Conservation (phyloP, 495 filamentous ascomycete species). For the Aspergillus ostianus region DNA sequence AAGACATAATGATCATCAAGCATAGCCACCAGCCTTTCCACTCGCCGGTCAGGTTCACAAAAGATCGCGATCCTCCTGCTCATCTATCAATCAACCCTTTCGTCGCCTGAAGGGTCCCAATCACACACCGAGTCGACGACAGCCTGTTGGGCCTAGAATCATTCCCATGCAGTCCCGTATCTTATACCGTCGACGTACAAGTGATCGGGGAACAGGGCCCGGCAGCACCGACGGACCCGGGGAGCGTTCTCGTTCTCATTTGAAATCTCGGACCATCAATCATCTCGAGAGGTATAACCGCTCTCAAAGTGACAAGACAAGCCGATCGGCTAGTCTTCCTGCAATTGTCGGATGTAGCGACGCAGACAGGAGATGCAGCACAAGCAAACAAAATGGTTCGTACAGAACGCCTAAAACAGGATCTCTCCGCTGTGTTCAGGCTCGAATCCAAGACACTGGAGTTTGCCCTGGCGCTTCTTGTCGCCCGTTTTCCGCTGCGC, state of each 20-base stretch:
- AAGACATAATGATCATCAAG: constrained; percentile 23
- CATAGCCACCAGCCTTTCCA: constrained; percentile 11
- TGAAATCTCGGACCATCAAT: not conserved
- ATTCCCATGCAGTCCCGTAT: not conserved
- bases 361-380: not conserved
- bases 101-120: not conserved
- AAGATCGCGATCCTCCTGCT: not conserved
- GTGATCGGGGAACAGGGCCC: not conserved
- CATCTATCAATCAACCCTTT: not conserved
- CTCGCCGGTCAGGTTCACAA: constrained; percentile 2
- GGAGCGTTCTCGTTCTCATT: not conserved
- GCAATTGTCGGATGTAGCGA: not conserved
- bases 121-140: not conserved
- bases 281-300: not conserved
- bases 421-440: constrained; percentile 78
- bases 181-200: not conserved
- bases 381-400: not conserved
- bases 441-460: constrained; percentile 79
- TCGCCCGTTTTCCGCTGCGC: constrained; percentile 66
- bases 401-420: constrained; percentile 49
- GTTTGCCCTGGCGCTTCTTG: constrained; percentile 64
- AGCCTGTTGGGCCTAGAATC: not conserved
- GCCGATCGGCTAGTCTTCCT: not conserved
- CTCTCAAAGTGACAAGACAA: not conserved
- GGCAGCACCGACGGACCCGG: no score